Base-by-base conservation (phyloP, 1,284 basidiomycete genomes). In the Ganoderma leucocontextum region DNA sequence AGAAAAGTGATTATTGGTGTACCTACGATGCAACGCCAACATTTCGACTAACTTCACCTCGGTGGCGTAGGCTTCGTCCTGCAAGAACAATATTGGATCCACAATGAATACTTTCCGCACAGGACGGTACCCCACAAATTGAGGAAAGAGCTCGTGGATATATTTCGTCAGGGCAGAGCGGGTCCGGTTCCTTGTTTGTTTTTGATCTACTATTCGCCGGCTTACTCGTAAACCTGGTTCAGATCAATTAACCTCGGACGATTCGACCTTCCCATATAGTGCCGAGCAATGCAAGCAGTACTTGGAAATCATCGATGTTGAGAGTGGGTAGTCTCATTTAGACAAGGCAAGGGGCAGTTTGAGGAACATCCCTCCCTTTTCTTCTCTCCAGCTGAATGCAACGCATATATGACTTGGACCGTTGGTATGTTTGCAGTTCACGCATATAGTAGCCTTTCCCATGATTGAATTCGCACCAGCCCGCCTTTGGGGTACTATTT, bases 31-130 rank as follows among this genome's bases (percentile, higher is more conserved):
- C 22, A 25, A 49, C 3, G 22, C 12, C 22, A 5, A 13, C 17
- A 22, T 49, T 25, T 49, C 22, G 22, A 13, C 47, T 49, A 12
- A 49, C 47, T 25, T 47, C 9, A 2, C 44, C n/a, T n/a, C 10
- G 47, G 47, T 25, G 22, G 22, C 44, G 10, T 25, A 79, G 78
- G 67, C 41, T 68, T 66, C 41, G 38, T 69, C n/a, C 58, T 79
- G 13, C 72, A 77, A 41, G 74, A 75, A 60, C 77, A 78, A 42
- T 79, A 79, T 47, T 79, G 78, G 78, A 72, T 63, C 4, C 77
- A 79, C 64, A 58, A 73, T 41, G 77, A 79, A 64, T 79, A 71
- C 55, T 79, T 78, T 62, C 78, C 78, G 9, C 73, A 78, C 66
- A 67, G 66, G 5, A 19, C 67, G 0, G 62, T 77, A 17, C 55